These are phyloP conservation scores for Cordyceps farinosa DNA, from an alignment of 2,329 filamentous ascomycete species.

Conservation along the genomic window DNA sequence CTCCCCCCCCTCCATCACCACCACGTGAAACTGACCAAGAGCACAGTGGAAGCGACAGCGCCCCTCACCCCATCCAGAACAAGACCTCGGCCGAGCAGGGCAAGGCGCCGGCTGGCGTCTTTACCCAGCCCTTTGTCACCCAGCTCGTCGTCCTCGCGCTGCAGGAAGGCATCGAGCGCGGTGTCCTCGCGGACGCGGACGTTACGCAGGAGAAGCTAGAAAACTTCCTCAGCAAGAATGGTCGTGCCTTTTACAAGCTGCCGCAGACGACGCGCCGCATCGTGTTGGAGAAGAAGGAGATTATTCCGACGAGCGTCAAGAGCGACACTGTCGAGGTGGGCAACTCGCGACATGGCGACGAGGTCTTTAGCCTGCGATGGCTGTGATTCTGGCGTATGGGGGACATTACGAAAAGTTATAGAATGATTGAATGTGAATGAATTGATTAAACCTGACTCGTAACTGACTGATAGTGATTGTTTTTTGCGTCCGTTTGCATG, in stretches of 20 bases:
- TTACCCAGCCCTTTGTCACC: conserved; percentile 70
- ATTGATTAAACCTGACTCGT: neutral
- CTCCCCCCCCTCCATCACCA: neutral
- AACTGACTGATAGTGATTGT: too few species aligned
- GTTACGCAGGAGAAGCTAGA: conserved; percentile 53
- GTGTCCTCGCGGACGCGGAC: conserved; percentile 48
- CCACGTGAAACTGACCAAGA: neutral
- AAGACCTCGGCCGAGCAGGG: conserved; percentile 49
- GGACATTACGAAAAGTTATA: neutral
- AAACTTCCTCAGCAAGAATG: conserved; percentile 51
- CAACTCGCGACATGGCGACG: conserved; percentile 38
- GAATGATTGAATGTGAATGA: neutral
- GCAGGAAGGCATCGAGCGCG: conserved; percentile 56
- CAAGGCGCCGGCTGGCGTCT: conserved; percentile 68
- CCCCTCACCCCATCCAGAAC: conserved; percentile 58
- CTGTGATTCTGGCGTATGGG: neutral
- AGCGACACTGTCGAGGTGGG: conserved; percentile 42
- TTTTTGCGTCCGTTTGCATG: neutral
- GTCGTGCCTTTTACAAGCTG: conserved; percentile 51
- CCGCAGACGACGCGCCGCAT: conserved; percentile 30
- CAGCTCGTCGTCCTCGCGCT: conserved; percentile 60
- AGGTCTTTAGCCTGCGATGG: conserved; percentile 42
- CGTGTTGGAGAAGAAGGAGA: conserved; percentile 39
- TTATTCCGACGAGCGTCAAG: conserved; percentile 37
- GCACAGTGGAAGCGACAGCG: conserved; percentile 54